Conservation (phyloP, 2,329 filamentous ascomycete genomes). For the Fusarium albosuccineum region DNA sequence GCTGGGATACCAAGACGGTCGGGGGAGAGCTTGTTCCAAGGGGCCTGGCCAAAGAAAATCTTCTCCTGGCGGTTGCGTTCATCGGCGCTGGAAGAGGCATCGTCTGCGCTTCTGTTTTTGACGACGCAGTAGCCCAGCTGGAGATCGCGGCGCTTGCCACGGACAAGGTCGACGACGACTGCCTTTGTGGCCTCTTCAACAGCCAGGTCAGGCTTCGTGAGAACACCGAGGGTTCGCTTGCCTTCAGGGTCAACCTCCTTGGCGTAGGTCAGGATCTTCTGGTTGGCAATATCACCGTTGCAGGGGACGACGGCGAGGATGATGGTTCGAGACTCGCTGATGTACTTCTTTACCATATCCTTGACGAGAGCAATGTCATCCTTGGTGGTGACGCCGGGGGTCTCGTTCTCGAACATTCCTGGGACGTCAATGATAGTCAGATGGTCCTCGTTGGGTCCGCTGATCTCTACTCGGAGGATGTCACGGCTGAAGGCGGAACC, state of each 20-base stretch:
- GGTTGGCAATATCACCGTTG: constrained; percentile 56
- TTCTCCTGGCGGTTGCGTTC: constrained; percentile 52
- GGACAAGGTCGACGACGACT: constrained; percentile 57
- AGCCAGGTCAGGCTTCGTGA: constrained; percentile 73
- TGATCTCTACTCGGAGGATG: constrained; percentile 56
- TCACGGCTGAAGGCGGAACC: constrained; percentile 61
- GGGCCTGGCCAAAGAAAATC: constrained; percentile 52
- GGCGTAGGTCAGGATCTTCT: constrained; percentile 56
- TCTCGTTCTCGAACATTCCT: constrained; percentile 59
- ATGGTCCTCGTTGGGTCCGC: constrained; percentile 59
- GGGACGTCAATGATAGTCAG: constrained; percentile 68
- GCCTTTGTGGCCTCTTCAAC: constrained; percentile 55
- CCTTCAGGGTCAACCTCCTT: constrained; percentile 56
- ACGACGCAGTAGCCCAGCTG: constrained; percentile 64
- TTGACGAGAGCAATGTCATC: constrained; percentile 60
- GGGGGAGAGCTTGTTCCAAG: constrained; percentile 51
- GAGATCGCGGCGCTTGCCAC: constrained; percentile 55
- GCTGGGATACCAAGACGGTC: constrained; percentile 52
- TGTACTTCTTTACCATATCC: constrained; percentile 62
- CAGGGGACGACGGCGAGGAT: constrained; percentile 61
- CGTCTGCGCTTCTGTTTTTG: constrained; percentile 61
- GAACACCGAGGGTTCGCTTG: constrained; percentile 59
- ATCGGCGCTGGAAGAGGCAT: constrained; percentile 48
- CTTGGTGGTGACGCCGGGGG: constrained; percentile 57
- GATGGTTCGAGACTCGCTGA: constrained; percentile 61